Conservation (phyloP, 2,329 filamentous ascomycete species). For the Neonectria faginata region DNA sequence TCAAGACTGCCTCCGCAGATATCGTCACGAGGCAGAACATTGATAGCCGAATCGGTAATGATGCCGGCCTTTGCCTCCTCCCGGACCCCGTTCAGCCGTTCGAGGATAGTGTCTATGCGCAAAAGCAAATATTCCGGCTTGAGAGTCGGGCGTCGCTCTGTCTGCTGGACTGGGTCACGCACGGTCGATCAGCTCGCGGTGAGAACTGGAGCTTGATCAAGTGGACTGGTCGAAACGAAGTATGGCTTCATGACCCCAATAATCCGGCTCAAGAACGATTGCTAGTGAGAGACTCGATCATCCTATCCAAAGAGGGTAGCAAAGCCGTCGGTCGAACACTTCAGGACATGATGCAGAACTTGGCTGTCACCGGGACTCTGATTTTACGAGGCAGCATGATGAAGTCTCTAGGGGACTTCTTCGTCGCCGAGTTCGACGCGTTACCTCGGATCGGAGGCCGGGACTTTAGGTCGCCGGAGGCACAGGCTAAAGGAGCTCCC, state of each 20-base stretch:
- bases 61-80: slow-evolving; percentile 72
- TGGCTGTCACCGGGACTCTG: slow-evolving; percentile 85
- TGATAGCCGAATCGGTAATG: slow-evolving; percentile 61
- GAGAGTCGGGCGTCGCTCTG: slow-evolving; percentile 73
- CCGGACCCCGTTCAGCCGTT: slow-evolving; percentile 97
- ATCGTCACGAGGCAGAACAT: slow-evolving; percentile 70
- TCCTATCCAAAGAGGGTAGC: slow-evolving; percentile 71
- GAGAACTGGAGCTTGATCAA: slow-evolving; percentile 87
- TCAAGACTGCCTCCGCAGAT: slow-evolving; percentile 75
- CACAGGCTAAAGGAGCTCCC: slow-evolving; percentile 54
- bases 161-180: slow-evolving; percentile 93
- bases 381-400: slow-evolving; percentile 82
- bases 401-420: slow-evolving; percentile 74
- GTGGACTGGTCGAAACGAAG: slow-evolving; percentile 89
- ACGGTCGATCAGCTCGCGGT: slow-evolving; percentile 84
- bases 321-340: slow-evolving; percentile 56
- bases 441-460: slow-evolving; percentile 85
- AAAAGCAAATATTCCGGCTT: slow-evolving; percentile 81
- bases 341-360: slow-evolving; percentile 75
- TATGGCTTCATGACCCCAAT: slow-evolving; percentile 67
- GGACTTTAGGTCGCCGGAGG: slow-evolving; percentile 74
- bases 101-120: slow-evolving; percentile 83
- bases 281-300: slow-evolving; percentile 85
- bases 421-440: slow-evolving; percentile 80
- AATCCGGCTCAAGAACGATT: slow-evolving; percentile 64